Conservation (phyloP, 768 basidiomycete genomes). For the Rhodotorula sphaerocarpa region DNA sequence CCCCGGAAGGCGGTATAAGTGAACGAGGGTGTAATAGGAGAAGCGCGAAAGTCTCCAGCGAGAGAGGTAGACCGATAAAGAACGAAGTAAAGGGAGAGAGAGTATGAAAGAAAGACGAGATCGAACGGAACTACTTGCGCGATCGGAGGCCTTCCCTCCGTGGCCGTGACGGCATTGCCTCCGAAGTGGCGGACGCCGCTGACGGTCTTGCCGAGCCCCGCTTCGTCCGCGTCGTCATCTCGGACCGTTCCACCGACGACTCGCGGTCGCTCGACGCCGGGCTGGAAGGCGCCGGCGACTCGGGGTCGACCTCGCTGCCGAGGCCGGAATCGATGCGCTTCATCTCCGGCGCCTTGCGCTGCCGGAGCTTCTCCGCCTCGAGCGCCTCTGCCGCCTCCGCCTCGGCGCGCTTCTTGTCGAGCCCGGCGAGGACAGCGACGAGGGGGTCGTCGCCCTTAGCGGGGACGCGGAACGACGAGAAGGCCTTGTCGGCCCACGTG, state of each 20-base stretch:
- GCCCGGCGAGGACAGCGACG: constrained; percentile 54
- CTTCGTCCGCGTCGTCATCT: constrained; percentile 2
- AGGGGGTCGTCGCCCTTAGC: constrained; percentile 74
- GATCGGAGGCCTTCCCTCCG: constrained; percentile 9
- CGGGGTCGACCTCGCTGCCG: constrained; percentile 3
- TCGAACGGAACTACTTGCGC: constrained; percentile 7
- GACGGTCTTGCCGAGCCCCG: too few relatives aligned
- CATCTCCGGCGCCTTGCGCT: not conserved
- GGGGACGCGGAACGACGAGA: constrained; percentile 83
- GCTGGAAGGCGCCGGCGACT: not conserved
- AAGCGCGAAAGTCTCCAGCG: not conserved
- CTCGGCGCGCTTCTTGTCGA: constrained; percentile 35
- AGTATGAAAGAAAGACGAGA: not conserved
- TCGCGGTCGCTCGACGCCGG: not conserved
- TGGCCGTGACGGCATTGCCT: not conserved
- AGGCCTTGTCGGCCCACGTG: constrained; percentile 80
- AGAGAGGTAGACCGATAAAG: too few relatives aligned
- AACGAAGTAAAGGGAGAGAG: too few relatives aligned
- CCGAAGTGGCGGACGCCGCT: not conserved
- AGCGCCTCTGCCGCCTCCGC: not conserved
- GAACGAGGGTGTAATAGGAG: too few relatives aligned
- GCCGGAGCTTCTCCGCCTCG: too few relatives aligned
- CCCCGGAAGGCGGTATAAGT: too few relatives aligned
- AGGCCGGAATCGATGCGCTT: constrained; percentile 7
- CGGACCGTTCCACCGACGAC: not conserved